These are phyloP conservation scores for Lasiodiplodia theobromae DNA, from an alignment of 2,329 filamentous ascomycete genomes.

Conservation along the genomic window DNA sequence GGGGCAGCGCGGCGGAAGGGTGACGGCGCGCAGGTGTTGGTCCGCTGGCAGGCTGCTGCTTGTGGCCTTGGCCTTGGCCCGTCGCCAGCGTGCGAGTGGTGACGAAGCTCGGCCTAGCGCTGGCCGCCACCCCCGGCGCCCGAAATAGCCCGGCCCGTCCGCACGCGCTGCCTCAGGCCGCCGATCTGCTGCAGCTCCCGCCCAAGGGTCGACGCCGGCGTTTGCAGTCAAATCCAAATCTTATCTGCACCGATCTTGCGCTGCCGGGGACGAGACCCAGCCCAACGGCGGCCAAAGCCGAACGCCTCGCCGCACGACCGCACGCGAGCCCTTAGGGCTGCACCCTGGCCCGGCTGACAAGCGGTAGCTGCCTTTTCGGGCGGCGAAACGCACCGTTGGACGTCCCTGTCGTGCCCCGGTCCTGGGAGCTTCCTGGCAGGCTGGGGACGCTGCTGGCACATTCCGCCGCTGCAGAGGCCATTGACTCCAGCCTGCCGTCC, in stretches of 20 bases:
- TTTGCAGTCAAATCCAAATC: slow-evolving; percentile 11
- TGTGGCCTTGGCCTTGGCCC: slow-evolving; percentile 8
- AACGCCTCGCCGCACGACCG: neutral
- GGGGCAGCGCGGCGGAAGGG: slow-evolving; percentile 17
- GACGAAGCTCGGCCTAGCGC: slow-evolving; percentile 15
- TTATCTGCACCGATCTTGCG: slow-evolving; percentile 8
- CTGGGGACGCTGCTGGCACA: neutral
- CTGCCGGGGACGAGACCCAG: neutral
- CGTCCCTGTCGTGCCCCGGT: neutral
- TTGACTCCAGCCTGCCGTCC: neutral
- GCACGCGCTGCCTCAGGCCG: slow-evolving; percentile 7
- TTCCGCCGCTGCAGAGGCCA: neutral
- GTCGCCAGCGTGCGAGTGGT: neutral
- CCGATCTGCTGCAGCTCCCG: slow-evolving; percentile 13
- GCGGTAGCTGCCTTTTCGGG: slow-evolving; percentile 15
- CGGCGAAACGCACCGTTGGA: neutral
- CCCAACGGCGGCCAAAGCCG: neutral
- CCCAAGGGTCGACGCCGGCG: slow-evolving; percentile 1
- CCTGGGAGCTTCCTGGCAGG: neutral
- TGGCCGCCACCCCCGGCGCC: neutral
- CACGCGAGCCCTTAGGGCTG: neutral
- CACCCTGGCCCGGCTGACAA: slow-evolving; percentile 4
- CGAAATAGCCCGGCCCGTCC: slow-evolving; percentile 14
- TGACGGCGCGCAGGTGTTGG: slow-evolving; percentile 19
- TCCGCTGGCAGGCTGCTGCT: slow-evolving; percentile 16